Percentiles rank a stretch among this genome's conserved stretches.
These are phyloP conservation scores for Thraustochytrium striatum DNA, from an alignment of 352 stramenopile genomes.

Conservation along the genomic window DNA sequence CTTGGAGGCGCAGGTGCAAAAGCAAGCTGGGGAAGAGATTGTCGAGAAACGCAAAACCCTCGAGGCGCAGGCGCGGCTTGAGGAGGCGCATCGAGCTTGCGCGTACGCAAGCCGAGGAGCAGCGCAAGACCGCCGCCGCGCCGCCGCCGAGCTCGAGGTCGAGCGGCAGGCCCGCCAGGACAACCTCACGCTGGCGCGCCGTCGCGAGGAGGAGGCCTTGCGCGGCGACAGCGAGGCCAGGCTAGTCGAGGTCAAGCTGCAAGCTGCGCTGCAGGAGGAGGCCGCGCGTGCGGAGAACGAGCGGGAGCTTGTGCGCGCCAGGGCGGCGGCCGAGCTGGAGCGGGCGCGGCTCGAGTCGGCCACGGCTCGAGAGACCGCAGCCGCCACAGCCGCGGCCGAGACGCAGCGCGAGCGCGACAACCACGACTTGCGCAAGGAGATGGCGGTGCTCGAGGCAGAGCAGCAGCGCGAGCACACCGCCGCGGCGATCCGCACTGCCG, in stretches of 20 bases:
- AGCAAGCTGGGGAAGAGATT: slow-evolving; percentile 29
- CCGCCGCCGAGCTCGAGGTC: background rate
- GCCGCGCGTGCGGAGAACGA: background rate
- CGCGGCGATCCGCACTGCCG: slow-evolving; percentile 8
- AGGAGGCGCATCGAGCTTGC: slow-evolving; percentile 44
- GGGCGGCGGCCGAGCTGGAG: slow-evolving; percentile 5
- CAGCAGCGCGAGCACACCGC: background rate
- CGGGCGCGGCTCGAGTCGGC: background rate
- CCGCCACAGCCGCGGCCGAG: slow-evolving; percentile 86
- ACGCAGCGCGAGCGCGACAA: slow-evolving; percentile 96
- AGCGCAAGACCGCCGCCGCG: background rate
- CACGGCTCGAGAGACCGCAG: slow-evolving; percentile 70
- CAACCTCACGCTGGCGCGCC: slow-evolving; percentile 27
- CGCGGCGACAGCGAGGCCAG: slow-evolving; percentile 11
- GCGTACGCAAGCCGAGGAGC: background rate
- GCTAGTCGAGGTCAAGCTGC: slow-evolving; percentile 22
- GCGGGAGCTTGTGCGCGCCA: background rate
- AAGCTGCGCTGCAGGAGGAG: background rate
- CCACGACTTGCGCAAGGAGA: slow-evolving; percentile 87
- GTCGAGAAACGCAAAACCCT: slow-evolving; percentile 11
- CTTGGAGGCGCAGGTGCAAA: background rate
- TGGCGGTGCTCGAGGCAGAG: slow-evolving; percentile 61
- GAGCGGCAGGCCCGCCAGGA: slow-evolving; percentile 2
- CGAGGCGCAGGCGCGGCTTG: slow-evolving; percentile 24
- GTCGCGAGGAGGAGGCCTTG: slow-evolving; percentile 7